Conservation (phyloP, 345 rosid species). For the Microthlaspi erraticum region DNA sequence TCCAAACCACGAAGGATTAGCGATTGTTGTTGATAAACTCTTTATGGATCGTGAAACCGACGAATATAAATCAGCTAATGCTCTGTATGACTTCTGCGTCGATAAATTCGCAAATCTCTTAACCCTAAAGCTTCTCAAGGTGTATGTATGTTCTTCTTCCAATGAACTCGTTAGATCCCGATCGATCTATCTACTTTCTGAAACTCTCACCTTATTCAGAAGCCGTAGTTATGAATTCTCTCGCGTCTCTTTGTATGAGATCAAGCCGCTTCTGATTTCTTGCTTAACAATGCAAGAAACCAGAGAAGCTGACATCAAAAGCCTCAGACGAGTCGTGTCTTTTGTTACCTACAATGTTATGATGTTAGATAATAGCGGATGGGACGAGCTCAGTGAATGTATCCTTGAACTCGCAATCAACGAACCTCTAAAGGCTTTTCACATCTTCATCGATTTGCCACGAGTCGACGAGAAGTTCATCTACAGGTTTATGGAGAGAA, state of each 20-base stretch:
- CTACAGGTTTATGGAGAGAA: not conserved
- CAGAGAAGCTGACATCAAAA: not conserved
- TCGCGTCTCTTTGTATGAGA: too few species aligned
- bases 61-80: not conserved
- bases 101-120: not conserved
- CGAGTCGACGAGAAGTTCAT: not conserved
- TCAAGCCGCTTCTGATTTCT: not conserved
- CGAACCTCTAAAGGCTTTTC: not conserved
- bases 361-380: not conserved
- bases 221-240: not conserved
- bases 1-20: not conserved
- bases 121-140: not conserved
- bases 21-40: not conserved
- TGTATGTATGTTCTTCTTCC: not conserved
- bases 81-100: not conserved
- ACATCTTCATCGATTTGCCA: constrained; percentile 1
- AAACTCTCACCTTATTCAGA: not conserved
- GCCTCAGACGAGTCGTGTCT: not conserved
- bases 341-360: not conserved
- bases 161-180: not conserved
- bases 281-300: constrained; percentile 1
- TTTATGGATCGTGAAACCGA: not conserved
- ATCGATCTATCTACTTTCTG: not conserved
- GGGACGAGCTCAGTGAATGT: constrained; percentile 9
- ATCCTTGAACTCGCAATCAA: not conserved